A percentile compares a stretch with the other conserved stretches of the same genome.
phyloP scores from a whole-genome alignment of 306 rosid genomes.

The Castanea crenata region DNA sequence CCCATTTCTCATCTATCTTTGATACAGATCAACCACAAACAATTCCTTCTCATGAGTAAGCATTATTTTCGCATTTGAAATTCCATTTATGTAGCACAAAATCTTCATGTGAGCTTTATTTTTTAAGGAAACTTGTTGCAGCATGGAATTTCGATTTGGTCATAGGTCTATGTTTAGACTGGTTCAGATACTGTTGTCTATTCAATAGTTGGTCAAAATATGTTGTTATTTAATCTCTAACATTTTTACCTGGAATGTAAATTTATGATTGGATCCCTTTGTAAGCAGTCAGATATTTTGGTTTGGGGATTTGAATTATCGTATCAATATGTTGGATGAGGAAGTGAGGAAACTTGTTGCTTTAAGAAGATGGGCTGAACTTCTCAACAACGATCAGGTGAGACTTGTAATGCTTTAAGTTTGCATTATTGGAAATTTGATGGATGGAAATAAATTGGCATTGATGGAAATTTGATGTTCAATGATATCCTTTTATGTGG shows the following conservation, averaged over 20 bases:
- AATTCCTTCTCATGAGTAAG: conserved; percentile 93
- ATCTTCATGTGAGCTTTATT: neutral
- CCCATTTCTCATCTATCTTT: conserved; percentile 70
- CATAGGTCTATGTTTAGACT: neutral
- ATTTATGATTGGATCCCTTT: conserved; percentile 27
- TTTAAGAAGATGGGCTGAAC: conserved; percentile 72
- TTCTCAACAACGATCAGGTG: conserved; percentile 80
- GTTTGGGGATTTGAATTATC: conserved; percentile 97
- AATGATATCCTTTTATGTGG: conserved; percentile 20
- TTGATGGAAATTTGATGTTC: conserved; percentile 4
- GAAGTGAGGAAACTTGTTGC: conserved; percentile 64
- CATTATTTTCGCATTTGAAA: conserved; percentile 3
- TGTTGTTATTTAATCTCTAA: neutral
- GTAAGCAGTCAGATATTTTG: conserved; percentile 83
- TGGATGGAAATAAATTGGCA: neutral
- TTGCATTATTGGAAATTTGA: neutral
- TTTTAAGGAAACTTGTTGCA: neutral
- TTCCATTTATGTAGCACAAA: neutral
- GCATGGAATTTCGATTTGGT: neutral
- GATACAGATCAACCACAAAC: conserved; percentile 77
- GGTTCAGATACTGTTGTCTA: neutral
- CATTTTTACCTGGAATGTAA: conserved; percentile 8
- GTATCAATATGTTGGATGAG: conserved; percentile 63
- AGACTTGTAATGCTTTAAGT: conserved; percentile 20
- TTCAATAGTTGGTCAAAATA: neutral